phyloP scores from a whole-genome alignment of 2,329 filamentous ascomycete species.

The Fusarium pseudograminearum region DNA sequence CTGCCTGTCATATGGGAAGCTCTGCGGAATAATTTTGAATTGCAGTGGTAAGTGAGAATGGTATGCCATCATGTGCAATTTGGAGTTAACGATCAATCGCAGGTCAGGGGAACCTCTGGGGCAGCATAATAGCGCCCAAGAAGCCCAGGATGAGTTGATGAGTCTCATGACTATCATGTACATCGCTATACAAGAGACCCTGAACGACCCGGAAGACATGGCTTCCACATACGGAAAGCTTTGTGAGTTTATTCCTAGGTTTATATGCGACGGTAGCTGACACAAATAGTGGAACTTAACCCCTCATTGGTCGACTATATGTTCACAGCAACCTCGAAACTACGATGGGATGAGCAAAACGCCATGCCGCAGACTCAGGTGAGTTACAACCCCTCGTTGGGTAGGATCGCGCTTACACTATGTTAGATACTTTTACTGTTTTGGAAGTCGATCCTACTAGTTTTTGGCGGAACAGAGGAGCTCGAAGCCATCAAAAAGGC shows the following conservation, averaged over 20 bases:
- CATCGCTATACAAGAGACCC: constrained; percentile 67
- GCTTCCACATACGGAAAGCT: constrained; percentile 62
- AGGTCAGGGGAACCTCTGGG: constrained; percentile 61
- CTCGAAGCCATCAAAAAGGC: constrained; percentile 79
- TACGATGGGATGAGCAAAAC: constrained; percentile 79
- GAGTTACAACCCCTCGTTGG: constrained; percentile 41
- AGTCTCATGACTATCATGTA: constrained; percentile 74
- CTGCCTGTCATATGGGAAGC: constrained; percentile 65
- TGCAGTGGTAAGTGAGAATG: constrained; percentile 62
- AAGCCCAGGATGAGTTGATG: constrained; percentile 70
- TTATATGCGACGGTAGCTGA: constrained; percentile 18
- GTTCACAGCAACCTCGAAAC: constrained; percentile 74
- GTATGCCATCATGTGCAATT: neutral
- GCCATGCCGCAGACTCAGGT: constrained; percentile 73
- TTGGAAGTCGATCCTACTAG: constrained; percentile 90
- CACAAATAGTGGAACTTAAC: constrained; percentile 64
- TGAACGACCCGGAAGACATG: constrained; percentile 65
- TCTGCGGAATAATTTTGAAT: constrained; percentile 62
- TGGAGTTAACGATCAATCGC: constrained; percentile 47
- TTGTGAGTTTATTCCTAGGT: constrained; percentile 55
- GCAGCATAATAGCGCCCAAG: constrained; percentile 59
- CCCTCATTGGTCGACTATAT: constrained; percentile 79
- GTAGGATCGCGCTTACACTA: constrained; percentile 36
- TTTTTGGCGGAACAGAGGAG: constrained; percentile 83
- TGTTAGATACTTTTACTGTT: constrained; percentile 79